These are phyloP conservation scores for Chimonanthus salicifolius DNA, from an alignment of 164 flowering plant species.

Conservation along the genomic window DNA sequence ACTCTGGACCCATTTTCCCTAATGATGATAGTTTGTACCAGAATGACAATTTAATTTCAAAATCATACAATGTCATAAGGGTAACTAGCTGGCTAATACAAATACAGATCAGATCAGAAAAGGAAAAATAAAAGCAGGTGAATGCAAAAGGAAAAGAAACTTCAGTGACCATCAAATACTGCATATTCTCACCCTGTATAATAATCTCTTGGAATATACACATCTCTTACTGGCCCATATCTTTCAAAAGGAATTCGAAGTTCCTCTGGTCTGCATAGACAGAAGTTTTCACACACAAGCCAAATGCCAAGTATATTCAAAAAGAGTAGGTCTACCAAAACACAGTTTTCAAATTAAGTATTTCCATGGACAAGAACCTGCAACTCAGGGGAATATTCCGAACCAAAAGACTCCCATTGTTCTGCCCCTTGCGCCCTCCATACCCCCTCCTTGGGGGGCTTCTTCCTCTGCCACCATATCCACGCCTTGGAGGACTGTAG, in stretches of 20 bases:
- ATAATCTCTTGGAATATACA: conserved; percentile 75
- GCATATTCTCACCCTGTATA: conserved; percentile 63
- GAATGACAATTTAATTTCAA: background rate
- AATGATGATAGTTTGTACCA: background rate
- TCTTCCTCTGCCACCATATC: conserved; percentile 53
- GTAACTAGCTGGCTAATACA: background rate
- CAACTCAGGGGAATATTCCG: conserved; percentile 76
- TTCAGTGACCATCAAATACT: background rate
- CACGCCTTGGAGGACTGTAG: conserved; percentile 72
- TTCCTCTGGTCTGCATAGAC: conserved; percentile 59
- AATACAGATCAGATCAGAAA: background rate
- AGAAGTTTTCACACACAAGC: background rate
- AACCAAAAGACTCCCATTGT: conserved; percentile 74
- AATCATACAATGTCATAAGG: background rate
- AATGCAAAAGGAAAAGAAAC: background rate
- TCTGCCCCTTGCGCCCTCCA: conserved; percentile 61
- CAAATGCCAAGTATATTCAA: background rate
- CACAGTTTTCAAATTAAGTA: background rate
- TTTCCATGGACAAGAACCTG: conserved; percentile 35
- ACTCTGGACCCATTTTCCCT: background rate
- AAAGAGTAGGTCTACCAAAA: background rate
- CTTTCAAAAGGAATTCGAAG: conserved; percentile 77
- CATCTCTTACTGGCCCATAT: conserved; percentile 76
- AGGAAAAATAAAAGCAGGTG: background rate
- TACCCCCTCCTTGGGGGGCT: conserved; percentile 61